These are phyloP conservation scores for Fraxinus sp. DNA, from an alignment of 305 asterid species.

Conservation along the genomic window DNA sequence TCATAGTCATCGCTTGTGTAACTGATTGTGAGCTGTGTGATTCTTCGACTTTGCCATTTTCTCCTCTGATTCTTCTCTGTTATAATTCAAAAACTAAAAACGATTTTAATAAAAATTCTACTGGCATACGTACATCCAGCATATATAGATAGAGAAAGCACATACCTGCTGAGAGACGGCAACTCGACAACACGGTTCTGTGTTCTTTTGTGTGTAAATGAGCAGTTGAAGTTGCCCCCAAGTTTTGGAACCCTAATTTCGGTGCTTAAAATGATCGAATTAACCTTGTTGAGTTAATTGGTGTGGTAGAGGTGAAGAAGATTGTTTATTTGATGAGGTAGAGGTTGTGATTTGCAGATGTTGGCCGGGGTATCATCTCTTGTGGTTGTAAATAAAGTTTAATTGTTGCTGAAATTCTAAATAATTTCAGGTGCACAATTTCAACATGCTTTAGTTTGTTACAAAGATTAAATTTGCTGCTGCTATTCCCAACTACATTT, in stretches of 20 bases:
- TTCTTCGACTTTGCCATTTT: constrained; percentile 77
- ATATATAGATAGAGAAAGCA: background rate
- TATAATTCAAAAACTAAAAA: background rate
- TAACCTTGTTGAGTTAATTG: background rate
- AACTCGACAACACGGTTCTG: background rate
- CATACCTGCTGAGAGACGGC: background rate
- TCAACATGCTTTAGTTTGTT: too few species aligned
- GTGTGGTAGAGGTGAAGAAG: too few species aligned
- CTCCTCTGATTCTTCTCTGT: constrained; percentile 24
- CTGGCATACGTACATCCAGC: background rate
- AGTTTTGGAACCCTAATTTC: background rate
- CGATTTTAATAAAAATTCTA: background rate
- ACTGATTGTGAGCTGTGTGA: constrained; percentile 87
- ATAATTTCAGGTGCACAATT: too few species aligned
- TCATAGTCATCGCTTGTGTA: too few species aligned
- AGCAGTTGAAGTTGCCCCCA: background rate
- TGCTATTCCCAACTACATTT: too few species aligned
- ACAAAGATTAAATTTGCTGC: too few species aligned
- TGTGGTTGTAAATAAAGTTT: too few species aligned
- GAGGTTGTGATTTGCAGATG: too few species aligned
- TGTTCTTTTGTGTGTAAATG: background rate
- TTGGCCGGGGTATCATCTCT: too few species aligned
- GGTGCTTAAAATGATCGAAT: background rate
- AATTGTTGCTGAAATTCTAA: too few species aligned
- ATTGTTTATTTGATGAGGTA: too few species aligned